Base-by-base conservation (phyloP, 257 asterid species). In the Coffea canephora region DNA sequence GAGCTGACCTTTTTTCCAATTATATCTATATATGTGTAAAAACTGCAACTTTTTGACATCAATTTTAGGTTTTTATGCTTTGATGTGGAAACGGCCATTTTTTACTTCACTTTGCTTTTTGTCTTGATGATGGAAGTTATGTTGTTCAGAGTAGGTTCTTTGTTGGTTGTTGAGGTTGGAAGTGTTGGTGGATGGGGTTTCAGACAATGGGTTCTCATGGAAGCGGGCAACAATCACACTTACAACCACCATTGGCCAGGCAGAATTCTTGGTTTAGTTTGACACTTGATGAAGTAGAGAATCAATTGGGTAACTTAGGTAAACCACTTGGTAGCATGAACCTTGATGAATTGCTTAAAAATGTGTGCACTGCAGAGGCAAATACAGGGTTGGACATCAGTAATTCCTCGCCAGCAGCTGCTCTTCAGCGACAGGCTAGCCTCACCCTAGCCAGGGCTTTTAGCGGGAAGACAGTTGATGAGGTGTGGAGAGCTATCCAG, bases 401-500 rank as follows among this genome's bases (percentile, higher is more conserved):
- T 11, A 76, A 73, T 74, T 36, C 87, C 45, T 86, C 89, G 80
- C 84, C 89, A 75, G 88, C 95, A 12, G 82, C 86, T 61, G 82
- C 92, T 2, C 87, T 89, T 75, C 97, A 90, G 82, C 94, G 83
- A 46, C 95, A 89, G 78, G 91, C 91, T 0, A 91, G 93, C 77
- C 85, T 89, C 79, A 88, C 91, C 1, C 86, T 91, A 21, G 93
- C 88, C 0, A 86, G 77, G 87, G 92, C 90, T 6, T 86, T 89
- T 81, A 82, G 85, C 3, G 93, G 92, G 78, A 88, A 85, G 87
- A 89, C 97, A 1, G 91, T 91, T 68, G 84, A 84, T 64, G 91
- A 92, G 81, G 93, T 91, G 84, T 90, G 98, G 96, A 83, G 86
- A 80, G 93, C 89, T 81, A 91, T 92, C 74, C 91, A 87, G 65